Percentiles rank a stretch among this genome's conserved stretches.
Evolutionary conservation across 441 rosid species (phyloP).

Genomic region (Manihot esculenta): DNA sequence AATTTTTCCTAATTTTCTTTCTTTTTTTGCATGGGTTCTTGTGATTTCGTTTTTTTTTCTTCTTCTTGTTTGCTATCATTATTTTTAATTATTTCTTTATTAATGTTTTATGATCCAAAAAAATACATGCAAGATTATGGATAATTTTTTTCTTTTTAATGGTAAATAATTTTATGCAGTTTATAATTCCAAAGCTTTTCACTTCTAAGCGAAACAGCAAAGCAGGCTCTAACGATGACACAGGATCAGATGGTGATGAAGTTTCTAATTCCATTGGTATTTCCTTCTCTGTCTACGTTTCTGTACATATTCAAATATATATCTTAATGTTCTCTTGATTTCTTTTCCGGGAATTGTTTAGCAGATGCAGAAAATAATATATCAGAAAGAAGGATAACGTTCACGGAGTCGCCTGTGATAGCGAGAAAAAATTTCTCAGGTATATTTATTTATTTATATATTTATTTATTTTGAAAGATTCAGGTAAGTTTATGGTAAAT

Average conservation of each 20-base stretch:
- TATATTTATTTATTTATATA: slow-evolving; percentile 20
- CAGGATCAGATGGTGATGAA: slow-evolving; percentile 33
- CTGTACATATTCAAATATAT: not conserved
- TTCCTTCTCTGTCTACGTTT: not conserved
- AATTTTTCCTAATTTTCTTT: not conserved
- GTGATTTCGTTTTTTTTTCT: slow-evolving; percentile 10
- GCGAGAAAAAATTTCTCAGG: slow-evolving; percentile 57
- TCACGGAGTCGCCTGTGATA: slow-evolving; percentile 38
- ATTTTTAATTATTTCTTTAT: not conserved
- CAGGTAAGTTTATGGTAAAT: too few relatives aligned
- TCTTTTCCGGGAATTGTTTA: slow-evolving; percentile 11
- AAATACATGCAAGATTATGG: too few relatives aligned
- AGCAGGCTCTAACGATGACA: slow-evolving; percentile 38
- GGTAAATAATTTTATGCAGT: slow-evolving; percentile 31
- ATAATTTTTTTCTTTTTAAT: too few relatives aligned
- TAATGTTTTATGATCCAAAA: not conserved
- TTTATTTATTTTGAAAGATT: too few relatives aligned
- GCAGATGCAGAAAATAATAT: slow-evolving; percentile 52
- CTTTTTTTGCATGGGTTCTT: not conserved
- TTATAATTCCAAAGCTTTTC: slow-evolving; percentile 69
- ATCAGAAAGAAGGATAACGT: slow-evolving; percentile 30
- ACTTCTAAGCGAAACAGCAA: slow-evolving; percentile 48
- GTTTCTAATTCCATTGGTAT: slow-evolving; percentile 32
- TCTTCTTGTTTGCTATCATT: not conserved
- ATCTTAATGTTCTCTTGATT: too few relatives aligned